A percentile compares a stretch with the other conserved stretches of the same genome.
These are phyloP conservation scores for Neofusicoccum kwambonambiense DNA, from an alignment of 2,329 filamentous ascomycete genomes.

Conservation along the genomic window DNA sequence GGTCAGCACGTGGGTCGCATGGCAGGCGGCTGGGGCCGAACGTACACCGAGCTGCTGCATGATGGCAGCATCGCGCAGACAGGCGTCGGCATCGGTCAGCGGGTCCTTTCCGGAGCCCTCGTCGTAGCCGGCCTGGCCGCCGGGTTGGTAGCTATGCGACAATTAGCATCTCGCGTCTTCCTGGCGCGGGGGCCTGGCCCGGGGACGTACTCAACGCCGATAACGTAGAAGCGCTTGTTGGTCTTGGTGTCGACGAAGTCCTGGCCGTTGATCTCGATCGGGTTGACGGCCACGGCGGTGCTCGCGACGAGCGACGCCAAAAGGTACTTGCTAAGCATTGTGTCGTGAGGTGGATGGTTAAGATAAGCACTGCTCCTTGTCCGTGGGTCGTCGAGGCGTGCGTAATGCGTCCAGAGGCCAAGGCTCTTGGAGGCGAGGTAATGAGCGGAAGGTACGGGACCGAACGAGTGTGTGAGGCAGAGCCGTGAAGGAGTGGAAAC, in stretches of 20 bases:
- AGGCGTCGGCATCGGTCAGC: slow-evolving; percentile 56
- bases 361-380: slow-evolving; percentile 11
- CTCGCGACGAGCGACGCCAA: slow-evolving; percentile 32
- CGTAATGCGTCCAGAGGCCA: slow-evolving; percentile 5
- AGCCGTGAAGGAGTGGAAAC: slow-evolving; percentile 11
- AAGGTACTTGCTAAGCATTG: slow-evolving; percentile 14
- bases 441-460: slow-evolving; percentile 14
- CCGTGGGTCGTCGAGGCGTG: background rate
- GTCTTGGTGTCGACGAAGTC: slow-evolving; percentile 62
- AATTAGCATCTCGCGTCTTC: background rate
- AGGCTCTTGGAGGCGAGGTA: slow-evolving; percentile 8
- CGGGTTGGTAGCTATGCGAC: slow-evolving; percentile 57
- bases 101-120: slow-evolving; percentile 51
- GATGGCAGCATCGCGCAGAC: slow-evolving; percentile 62
- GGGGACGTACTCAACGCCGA: slow-evolving; percentile 58
- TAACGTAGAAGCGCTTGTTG: slow-evolving; percentile 59
- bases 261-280: slow-evolving; percentile 57
- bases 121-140: slow-evolving; percentile 59
- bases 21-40: background rate
- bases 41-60: slow-evolving; percentile 61
- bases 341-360: background rate
- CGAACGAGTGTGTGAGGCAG: slow-evolving; percentile 10
- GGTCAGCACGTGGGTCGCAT: slow-evolving; percentile 15
- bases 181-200: background rate
- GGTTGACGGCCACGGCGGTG: slow-evolving; percentile 53